phyloP scores from a whole-genome alignment of 371 early-diverging fungal species.

The Saksenaea oblongispora region DNA sequence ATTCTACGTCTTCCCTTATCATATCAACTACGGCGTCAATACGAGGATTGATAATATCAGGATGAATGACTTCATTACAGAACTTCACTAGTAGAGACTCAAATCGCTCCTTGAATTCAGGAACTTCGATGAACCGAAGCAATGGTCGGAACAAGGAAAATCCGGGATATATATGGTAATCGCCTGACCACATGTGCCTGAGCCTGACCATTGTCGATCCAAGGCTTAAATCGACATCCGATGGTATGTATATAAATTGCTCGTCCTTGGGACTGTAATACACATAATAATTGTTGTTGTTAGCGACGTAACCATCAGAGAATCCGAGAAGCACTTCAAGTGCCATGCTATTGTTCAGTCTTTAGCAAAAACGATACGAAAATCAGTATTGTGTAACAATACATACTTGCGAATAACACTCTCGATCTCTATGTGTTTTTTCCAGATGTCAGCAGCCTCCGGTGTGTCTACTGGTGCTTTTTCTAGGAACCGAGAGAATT shows the following conservation, averaged over 20 bases:
- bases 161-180: constrained; percentile 32
- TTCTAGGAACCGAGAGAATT: constrained; percentile 33
- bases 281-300: constrained; percentile 38
- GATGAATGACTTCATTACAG: constrained; percentile 20
- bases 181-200: constrained; percentile 20
- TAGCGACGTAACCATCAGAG: constrained; percentile 36
- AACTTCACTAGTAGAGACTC: constrained; percentile 23
- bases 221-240: constrained; percentile 35
- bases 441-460: constrained; percentile 27
- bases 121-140: constrained; percentile 7
- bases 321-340: constrained; percentile 38
- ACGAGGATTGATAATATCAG: constrained; percentile 13
- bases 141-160: constrained; percentile 18
- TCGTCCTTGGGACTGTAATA: constrained; percentile 17
- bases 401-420: constrained; percentile 36
- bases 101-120: constrained; percentile 22
- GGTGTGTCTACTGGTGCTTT: constrained; percentile 18
- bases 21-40: constrained; percentile 27
- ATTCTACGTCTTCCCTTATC: constrained; percentile 38
- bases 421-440: constrained; percentile 30
- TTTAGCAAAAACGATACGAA: neutral
- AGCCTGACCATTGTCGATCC: constrained; percentile 23
- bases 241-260: constrained; percentile 28
- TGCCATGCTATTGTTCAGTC: constrained; percentile 21
- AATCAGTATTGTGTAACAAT: neutral